A percentile compares a stretch with the other conserved stretches of the same genome.
These are phyloP conservation scores for Penicillium argentinense DNA, from an alignment of 495 filamentous ascomycete genomes.

Conservation along the genomic window DNA sequence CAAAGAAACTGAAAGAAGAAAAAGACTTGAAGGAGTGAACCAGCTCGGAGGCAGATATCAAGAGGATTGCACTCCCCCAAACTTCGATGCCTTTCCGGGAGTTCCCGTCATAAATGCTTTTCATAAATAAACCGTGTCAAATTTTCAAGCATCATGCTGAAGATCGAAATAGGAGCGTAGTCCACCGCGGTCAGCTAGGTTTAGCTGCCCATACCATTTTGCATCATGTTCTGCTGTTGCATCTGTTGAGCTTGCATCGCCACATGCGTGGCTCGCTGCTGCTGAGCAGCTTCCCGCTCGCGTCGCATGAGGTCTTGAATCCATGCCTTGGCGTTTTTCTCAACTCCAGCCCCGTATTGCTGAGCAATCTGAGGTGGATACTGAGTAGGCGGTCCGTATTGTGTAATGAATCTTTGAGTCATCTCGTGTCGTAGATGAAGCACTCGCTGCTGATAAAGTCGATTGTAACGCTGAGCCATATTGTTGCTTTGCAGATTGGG, in stretches of 20 bases:
- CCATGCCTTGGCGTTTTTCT: constrained; percentile 40
- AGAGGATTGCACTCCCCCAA: no score
- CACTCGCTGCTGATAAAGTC: constrained; percentile 40
- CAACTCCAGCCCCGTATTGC: constrained; percentile 37
- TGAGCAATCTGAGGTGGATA: constrained; percentile 45
- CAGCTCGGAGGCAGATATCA: neutral
- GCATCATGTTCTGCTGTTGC: constrained; percentile 49
- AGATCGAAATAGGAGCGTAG: neutral
- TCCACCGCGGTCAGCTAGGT: neutral
- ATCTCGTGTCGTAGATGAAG: constrained; percentile 40
- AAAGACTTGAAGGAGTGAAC: neutral
- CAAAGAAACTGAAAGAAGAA: constrained; percentile 5
- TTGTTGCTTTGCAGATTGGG: constrained; percentile 32
- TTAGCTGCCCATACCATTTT: constrained; percentile 46
- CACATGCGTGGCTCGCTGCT: constrained; percentile 30
- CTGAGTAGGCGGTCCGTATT: constrained; percentile 43
- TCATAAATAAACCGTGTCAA: constrained; percentile 4
- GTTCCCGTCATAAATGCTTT: neutral
- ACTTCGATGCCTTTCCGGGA: neutral
- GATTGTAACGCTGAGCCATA: constrained; percentile 35
- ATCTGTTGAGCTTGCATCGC: constrained; percentile 44
- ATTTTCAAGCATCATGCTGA: neutral
- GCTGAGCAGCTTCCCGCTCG: constrained; percentile 41
- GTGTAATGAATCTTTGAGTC: constrained; percentile 35
- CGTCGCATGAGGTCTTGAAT: constrained; percentile 49